These are phyloP conservation scores for Populus alba DNA, from an alignment of 345 rosid genomes.

Conservation along the genomic window DNA sequence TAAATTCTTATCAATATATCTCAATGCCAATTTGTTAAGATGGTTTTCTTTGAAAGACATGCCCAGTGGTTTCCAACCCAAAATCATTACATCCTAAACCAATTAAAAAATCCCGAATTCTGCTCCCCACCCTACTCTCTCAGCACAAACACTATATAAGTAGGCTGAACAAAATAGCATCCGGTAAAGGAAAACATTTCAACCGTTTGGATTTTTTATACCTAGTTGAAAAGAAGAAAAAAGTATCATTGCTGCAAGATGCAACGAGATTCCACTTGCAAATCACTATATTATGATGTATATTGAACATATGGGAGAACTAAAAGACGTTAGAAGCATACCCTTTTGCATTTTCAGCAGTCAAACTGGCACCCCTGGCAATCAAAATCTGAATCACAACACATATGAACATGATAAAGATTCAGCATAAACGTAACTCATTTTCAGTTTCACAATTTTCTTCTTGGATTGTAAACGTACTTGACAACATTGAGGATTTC, in stretches of 20 bases:
- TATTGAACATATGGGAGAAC: not conserved
- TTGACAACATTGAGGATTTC: conserved; percentile 87
- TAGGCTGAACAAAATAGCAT: not conserved
- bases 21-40: not conserved
- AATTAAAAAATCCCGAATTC: not conserved
- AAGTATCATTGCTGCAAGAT: not conserved
- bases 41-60: not conserved
- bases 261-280: not conserved
- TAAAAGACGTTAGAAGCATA: conserved; percentile 24
- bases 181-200: not conserved
- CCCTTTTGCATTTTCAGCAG: conserved; percentile 79
- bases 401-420: conserved; percentile 7
- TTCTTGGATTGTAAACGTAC: conserved; percentile 36
- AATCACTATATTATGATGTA: not conserved
- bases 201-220: not conserved
- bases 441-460: conserved; percentile 6
- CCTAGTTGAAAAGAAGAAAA: not conserved
- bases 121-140: not conserved
- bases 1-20: not conserved
- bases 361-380: conserved; percentile 68
- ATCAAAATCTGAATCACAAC: conserved; percentile 64
- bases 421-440: conserved; percentile 10
- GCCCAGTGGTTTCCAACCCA: not conserved
- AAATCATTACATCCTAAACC: not conserved
- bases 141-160: not conserved